Conservation (phyloP, 257 asterid species). For the Fraxinus pennsylvanica region DNA sequence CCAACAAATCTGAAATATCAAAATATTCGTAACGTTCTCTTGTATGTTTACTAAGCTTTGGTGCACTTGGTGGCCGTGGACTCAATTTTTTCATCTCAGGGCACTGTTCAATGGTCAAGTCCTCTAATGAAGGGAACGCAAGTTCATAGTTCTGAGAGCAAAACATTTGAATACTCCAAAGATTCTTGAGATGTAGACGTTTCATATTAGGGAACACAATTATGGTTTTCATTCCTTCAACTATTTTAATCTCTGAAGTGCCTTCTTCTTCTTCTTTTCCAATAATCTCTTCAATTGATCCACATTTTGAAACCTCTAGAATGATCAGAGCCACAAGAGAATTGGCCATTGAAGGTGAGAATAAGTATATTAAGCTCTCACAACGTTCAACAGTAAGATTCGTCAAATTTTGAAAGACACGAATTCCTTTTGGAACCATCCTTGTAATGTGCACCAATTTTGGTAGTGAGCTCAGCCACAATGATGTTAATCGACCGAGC, state of each 20-base stretch:
- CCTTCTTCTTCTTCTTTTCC: neutral
- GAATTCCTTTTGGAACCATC: neutral
- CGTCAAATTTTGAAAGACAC: neutral
- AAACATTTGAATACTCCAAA: neutral
- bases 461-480: neutral
- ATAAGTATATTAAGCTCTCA: neutral
- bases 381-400: neutral
- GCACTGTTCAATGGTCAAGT: neutral
- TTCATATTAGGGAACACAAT: slow-evolving; percentile 7
- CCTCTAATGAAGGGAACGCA: neutral
- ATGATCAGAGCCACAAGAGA: neutral
- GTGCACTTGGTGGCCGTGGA: neutral
- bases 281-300: neutral
- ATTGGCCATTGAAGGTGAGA: neutral
- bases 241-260: neutral
- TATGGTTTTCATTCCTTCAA: neutral
- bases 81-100: neutral
- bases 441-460: slow-evolving; percentile 4
- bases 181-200: neutral
- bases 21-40: too few relatives aligned
- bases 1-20: too few relatives aligned
- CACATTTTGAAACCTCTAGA: neutral
- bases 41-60: neutral
- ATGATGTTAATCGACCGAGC: slow-evolving; percentile 1
- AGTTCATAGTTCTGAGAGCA: neutral